phyloP scores from a whole-genome alignment of 805 yeast genomes.

The Yamadazyma insecticola region DNA sequence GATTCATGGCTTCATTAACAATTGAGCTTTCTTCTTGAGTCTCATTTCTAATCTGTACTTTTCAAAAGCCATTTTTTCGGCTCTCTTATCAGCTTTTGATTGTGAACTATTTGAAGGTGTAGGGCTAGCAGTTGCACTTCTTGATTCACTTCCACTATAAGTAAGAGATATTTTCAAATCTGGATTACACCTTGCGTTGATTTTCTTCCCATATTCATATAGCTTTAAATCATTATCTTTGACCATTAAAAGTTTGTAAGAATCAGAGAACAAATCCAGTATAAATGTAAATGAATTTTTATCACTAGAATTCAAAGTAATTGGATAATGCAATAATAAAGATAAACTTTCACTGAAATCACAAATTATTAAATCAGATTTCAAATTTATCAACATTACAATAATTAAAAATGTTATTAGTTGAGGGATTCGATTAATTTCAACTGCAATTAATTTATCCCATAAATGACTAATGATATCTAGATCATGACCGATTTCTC shows the following conservation, averaged over 20 bases:
- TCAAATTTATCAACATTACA: conserved; percentile 40
- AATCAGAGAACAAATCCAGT: conserved; percentile 26
- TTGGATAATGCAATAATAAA: conserved; percentile 47
- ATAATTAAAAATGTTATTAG: conserved; percentile 40
- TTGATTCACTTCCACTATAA: conserved; percentile 16
- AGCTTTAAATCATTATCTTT: conserved; percentile 33
- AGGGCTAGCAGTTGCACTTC: conserved; percentile 3
- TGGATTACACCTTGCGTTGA: conserved; percentile 38
- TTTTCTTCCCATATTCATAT: conserved; percentile 34
- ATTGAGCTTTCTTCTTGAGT: conserved; percentile 40
- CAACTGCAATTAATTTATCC: conserved; percentile 44
- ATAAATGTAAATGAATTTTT: conserved; percentile 15
- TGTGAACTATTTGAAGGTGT: background rate
- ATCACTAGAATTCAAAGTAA: conserved; percentile 13
- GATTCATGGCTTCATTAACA: conserved; percentile 17
- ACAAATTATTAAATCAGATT: conserved; percentile 38
- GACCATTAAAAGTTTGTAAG: conserved; percentile 27
- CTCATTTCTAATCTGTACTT: conserved; percentile 44
- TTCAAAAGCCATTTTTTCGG: conserved; percentile 39
- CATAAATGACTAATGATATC: conserved; percentile 35
- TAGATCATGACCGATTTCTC: conserved; percentile 44
- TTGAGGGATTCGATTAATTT: conserved; percentile 22
- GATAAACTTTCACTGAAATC: conserved; percentile 52
- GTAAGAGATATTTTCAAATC: conserved; percentile 26
- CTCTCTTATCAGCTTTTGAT: conserved; percentile 16